phyloP scores from a whole-genome alignment of 768 basidiomycete species.

The Amanita muscaria region DNA sequence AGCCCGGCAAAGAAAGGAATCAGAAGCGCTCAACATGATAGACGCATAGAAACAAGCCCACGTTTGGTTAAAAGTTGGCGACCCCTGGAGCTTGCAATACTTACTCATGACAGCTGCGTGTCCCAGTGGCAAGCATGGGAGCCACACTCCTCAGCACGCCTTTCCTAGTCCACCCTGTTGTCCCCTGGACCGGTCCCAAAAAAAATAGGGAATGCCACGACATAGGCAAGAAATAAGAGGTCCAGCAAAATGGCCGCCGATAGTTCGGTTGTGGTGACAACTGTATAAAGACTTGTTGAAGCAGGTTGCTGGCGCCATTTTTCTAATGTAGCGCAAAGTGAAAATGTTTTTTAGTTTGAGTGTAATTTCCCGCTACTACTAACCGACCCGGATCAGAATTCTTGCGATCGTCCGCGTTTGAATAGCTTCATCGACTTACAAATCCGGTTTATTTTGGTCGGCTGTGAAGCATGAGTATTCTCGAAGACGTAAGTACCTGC shows the following conservation, averaged over 20 bases:
- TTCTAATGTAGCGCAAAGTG: constrained; percentile 24
- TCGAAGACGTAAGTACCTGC: too few species aligned
- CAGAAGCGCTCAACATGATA: constrained; percentile 70
- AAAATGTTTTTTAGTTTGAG: neutral
- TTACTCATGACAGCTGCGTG: constrained; percentile 55
- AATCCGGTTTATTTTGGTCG: neutral
- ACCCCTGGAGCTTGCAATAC: constrained; percentile 19
- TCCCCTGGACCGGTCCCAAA: constrained; percentile 45
- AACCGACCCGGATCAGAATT: constrained; percentile 60
- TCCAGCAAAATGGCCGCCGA: constrained; percentile 37
- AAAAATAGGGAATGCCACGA: constrained; percentile 74
- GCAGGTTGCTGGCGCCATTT: constrained; percentile 63
- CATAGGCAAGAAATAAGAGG: constrained; percentile 54
- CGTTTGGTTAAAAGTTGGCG: constrained; percentile 12
- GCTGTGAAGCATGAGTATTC: neutral
- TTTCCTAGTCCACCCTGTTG: constrained; percentile 52
- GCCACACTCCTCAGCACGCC: constrained; percentile 39
- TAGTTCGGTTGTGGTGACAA: constrained; percentile 27
- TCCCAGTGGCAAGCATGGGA: constrained; percentile 56
- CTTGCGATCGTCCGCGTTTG: constrained; percentile 58
- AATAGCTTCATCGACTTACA: constrained; percentile 29
- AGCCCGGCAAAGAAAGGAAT: constrained; percentile 67
- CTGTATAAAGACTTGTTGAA: constrained; percentile 56
- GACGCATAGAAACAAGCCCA: constrained; percentile 47
- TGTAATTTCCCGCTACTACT: constrained; percentile 21